A percentile compares a stretch with the other conserved stretches of the same genome.
Conservation (phyloP, 2,329 filamentous ascomycete species). For the Massarina eburnea region DNA sequence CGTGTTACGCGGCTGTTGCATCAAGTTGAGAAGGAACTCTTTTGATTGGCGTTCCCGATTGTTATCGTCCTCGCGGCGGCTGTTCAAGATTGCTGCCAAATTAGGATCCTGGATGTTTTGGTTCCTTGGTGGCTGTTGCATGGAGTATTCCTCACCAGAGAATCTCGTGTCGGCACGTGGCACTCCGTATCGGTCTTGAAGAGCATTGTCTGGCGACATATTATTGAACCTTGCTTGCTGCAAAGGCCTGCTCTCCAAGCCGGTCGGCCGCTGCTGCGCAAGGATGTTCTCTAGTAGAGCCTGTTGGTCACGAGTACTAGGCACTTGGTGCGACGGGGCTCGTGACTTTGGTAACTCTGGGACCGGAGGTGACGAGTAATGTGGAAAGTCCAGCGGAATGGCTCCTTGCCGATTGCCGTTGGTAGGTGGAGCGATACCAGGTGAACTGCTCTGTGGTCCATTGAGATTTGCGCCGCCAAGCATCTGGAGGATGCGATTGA, state of each 20-base stretch:
- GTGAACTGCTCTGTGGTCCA: constrained; percentile 15
- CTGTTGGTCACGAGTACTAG: constrained; percentile 38
- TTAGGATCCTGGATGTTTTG: constrained; percentile 37
- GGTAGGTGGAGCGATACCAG: constrained; percentile 20
- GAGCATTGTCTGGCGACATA: constrained; percentile 38
- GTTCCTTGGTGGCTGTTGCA: constrained; percentile 33
- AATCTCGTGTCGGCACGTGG: constrained; percentile 35
- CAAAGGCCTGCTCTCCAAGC: constrained; percentile 30
- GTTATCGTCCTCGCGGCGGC: constrained; percentile 42
- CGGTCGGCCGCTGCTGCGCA: constrained; percentile 21
- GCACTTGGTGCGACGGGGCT: constrained; percentile 20
- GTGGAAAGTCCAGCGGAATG: constrained; percentile 33
- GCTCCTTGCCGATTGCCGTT: constrained; percentile 35
- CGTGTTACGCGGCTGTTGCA: constrained; percentile 60
- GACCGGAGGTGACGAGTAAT: constrained; percentile 30
- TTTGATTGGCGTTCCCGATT: constrained; percentile 62
- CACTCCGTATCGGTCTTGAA: constrained; percentile 32
- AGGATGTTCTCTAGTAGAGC: constrained; percentile 40
- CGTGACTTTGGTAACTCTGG: constrained; percentile 26
- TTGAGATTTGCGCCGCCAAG: constrained; percentile 57
- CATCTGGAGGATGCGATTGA: constrained; percentile 80
- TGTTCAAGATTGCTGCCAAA: constrained; percentile 40
- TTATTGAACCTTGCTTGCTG: constrained; percentile 35
- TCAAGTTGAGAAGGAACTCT: constrained; percentile 75
- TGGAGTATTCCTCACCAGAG: constrained; percentile 32